Base-by-base conservation (phyloP, 1,284 basidiomycete genomes). In the Puccinia coronata region DNA sequence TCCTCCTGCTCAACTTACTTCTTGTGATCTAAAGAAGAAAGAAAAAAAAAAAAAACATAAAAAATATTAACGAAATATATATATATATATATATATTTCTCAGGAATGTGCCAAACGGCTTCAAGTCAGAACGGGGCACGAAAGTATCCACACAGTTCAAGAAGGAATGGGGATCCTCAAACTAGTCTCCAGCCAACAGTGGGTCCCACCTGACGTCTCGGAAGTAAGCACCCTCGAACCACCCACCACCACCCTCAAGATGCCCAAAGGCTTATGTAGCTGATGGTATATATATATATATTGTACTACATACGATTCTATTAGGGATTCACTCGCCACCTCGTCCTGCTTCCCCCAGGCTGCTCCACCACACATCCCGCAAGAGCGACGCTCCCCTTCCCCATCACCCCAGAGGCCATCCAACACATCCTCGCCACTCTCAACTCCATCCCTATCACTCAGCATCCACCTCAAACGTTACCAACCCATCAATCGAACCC, bases 41-140 rank as follows among this genome's bases (percentile, higher is more conserved):
- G 16, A 43, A 43, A 16, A 43, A 43, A 43, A 43, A 43, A 43
- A 16, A 43, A 43, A 43, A 43, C 6, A 43, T 6, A 57, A 57
- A 28, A n/a, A 25, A 25, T n/a, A 57, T 8, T 9, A 9, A 28
- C 11, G 8, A 9, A 57, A n/a, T 25, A 25, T 28, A 57, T 25
- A 28, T 20, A 25, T n/a, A 57, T 57, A 9, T 25, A n/a, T 18
- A 16, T 20, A 31, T 34, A 6, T 28, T 31, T 39, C 20, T 8
- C 1, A 75, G 73, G 55, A 75, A 59, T 74, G 72, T 36, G 36
- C 25, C 20, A 43, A 20, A 20, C 73, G 73, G 14, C 41, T 75
- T 3, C 43, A 57, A 20, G 0, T 6, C 0, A 23, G 73, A 63
- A 75, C 55, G 9, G 25, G 18, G 14, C 73, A 75, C 20, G 73